These are phyloP conservation scores for Backusella tuberculispora DNA, from an alignment of 192 early-diverging fungal genomes.

Conservation along the genomic window DNA sequence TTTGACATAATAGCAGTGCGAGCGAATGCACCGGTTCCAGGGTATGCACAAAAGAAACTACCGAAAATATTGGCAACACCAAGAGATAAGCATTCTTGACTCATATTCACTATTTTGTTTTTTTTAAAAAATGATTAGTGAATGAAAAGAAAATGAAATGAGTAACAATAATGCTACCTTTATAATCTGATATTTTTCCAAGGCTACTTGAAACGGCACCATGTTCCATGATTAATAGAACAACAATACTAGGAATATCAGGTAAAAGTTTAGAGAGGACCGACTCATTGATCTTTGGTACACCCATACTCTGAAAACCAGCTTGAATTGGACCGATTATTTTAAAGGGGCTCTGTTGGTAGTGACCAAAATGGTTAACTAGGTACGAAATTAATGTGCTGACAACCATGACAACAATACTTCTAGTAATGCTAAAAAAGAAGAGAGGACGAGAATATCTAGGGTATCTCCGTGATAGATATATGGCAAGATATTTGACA, in stretches of 20 bases:
- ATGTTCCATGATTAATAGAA: conserved; percentile 89
- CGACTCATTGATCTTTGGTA: conserved; percentile 55
- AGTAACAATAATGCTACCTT: conserved; percentile 48
- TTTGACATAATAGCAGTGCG: conserved; percentile 90
- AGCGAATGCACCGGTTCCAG: conserved; percentile 93
- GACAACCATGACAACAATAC: conserved; percentile 77
- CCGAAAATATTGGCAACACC: conserved; percentile 87
- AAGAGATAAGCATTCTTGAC: conserved; percentile 90
- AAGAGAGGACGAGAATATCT: conserved; percentile 52
- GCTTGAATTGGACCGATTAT: conserved; percentile 75
- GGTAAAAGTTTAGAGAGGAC: conserved; percentile 54
- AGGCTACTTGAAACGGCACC: conserved; percentile 89
- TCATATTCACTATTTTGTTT: conserved; percentile 50
- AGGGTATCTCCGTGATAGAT: conserved; percentile 51
- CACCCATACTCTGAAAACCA: conserved; percentile 68
- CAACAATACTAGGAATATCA: conserved; percentile 65
- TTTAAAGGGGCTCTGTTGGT: conserved; percentile 51
- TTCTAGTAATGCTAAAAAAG: conserved; percentile 72
- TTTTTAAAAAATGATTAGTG: not conserved
- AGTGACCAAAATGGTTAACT: conserved; percentile 48
- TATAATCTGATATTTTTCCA: conserved; percentile 86
- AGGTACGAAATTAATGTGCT: conserved; percentile 72
- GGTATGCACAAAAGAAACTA: conserved; percentile 86
- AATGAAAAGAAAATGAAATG: not conserved
- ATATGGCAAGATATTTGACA: conserved; percentile 42